Base-by-base conservation (phyloP, 2,329 filamentous ascomycete genomes). In the Celoporthe dispersa region DNA sequence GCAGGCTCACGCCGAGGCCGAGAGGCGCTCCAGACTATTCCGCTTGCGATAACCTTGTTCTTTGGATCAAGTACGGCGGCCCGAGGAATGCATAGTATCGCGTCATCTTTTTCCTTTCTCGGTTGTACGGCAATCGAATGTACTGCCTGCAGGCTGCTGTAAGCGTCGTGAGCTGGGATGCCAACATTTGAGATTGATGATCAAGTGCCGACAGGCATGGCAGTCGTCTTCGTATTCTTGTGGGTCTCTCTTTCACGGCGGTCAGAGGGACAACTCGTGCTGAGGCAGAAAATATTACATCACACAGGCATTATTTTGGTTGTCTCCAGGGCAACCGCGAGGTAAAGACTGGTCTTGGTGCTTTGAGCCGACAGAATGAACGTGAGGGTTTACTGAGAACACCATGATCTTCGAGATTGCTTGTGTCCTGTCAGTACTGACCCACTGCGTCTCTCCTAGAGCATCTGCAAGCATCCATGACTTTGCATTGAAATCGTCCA, bases 21-120 rank as follows among this genome's bases (percentile, higher is more conserved):
- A 55, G 51, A 19, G 37, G 35, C 39, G 39, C 16, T 25, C 61
- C 35, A 19, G 6, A 31, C 48, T 67, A 39, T 59, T 14, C 44
- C 33, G 22, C n/a, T 11, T n/a, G 9, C n/a, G 48, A 62, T 28
- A 19, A 33, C 33, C n/a, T 16, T 31, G 31, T 57, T 31, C 14
- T 31, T 57, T 31, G 14, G n/a, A 4, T 8, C 4, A 31, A 7
- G 1, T 57, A 53, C 60, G 51, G 64, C 69, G 69, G 69, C 59
- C 69, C 69, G 67, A 71, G 44, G 48, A 44, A 55, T 71, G 69
- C 69, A 69, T 69, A 60, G 39, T 60, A 39, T 39, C 69, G 59
- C 57, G 31, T 41, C 61, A 61, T 53, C 16, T 44, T 22, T n/a
- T 51, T 39, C 22, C n/a, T 53, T 51, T 53, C n/a, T 12, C n/a